Evolutionary conservation across 768 basidiomycete species (phyloP), one percentile per base, ranked within the genome.

Genomic region (Boletus sp.): DNA sequence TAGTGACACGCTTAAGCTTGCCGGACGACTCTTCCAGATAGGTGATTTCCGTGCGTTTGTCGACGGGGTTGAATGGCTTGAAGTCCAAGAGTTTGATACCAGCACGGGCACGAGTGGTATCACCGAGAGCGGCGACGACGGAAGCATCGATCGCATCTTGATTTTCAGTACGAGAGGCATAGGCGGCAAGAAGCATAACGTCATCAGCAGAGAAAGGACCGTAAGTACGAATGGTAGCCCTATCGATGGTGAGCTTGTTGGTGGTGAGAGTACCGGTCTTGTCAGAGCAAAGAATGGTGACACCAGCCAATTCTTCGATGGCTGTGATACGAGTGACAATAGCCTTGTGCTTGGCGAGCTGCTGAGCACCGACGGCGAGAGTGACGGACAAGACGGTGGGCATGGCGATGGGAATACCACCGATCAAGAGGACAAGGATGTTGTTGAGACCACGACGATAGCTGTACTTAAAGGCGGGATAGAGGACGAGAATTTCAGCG

Each of bases 341-440:
- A 63, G 96, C 96, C 83, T 98, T 97, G 84, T 98, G 92, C 81
- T 95, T 95, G 67, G 96, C 95, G 63, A 98, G 87, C 72, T 98
- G 96, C 77, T 97, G 94, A 40, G 96, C 96, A 77, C 96, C 96
- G 71, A 98, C 95, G 52, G 96, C 96, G 70, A 98, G 92, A 20
- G 96, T 98, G 77, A 98, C 96, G 55, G 94, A 97, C 58, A 98
- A 77, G 63, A 98, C 95, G 58, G 96, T 98, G 64, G 96, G 96
- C 96, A 98, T 98, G 72, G 96, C 96, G 76, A 98, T 98, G 68
- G 96, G 96, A 71, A 98, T 98, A 80, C 96, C 96, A 81, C 96
- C 96, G 76, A 98, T 98, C 84, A 98, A 83, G 73, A 98, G 91
- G 62, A 98, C 96, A 35, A 98, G 85, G 77, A 98, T 94, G 81